Conservation (phyloP, 2,329 filamentous ascomycete species). For the Alternaria alternata region DNA sequence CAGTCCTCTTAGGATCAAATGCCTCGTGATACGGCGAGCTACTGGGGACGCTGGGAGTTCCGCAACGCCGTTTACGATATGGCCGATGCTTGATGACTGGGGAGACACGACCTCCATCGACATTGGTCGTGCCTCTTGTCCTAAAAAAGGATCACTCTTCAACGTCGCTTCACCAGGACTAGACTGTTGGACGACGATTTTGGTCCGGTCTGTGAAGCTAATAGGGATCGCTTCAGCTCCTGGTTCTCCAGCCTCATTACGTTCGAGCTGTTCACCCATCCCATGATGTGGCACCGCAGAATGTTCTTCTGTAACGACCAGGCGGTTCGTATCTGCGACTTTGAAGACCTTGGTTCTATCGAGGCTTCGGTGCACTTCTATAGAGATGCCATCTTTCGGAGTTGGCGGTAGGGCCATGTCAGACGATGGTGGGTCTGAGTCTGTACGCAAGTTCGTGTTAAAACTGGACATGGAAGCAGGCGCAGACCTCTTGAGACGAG, state of each 20-base stretch:
- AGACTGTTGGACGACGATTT: conserved; percentile 53
- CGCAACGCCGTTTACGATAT: conserved; percentile 12
- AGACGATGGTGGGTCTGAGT: conserved; percentile 54
- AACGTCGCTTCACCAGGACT: conserved; percentile 17
- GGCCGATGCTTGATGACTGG: conserved; percentile 10
- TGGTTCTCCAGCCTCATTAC: conserved; percentile 21
- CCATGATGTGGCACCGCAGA: conserved; percentile 45
- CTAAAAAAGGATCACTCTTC: conserved; percentile 16
- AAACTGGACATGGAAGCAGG: conserved; percentile 43
- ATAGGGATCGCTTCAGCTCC: conserved; percentile 36
- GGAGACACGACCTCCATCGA: conserved; percentile 16
- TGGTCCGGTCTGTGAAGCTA: conserved; percentile 54
- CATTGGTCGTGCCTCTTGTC: conserved; percentile 6
- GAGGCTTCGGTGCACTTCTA: conserved; percentile 42
- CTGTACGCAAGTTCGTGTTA: conserved; percentile 45
- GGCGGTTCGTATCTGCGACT: conserved; percentile 36
- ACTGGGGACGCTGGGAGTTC: conserved; percentile 47
- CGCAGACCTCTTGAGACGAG: conserved; percentile 28
- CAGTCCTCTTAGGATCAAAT: conserved; percentile 40
- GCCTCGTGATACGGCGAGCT: conserved; percentile 42
- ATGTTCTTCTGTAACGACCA: conserved; percentile 31
- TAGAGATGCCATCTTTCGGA: conserved; percentile 49
- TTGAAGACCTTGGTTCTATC: conserved; percentile 34
- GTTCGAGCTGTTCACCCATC: conserved; percentile 50
- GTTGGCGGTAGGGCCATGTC: conserved; percentile 56